Percentiles rank a stretch among this genome's conserved stretches.
These are phyloP conservation scores for Teratosphaeria pseudoeucalypti DNA, from an alignment of 2,329 filamentous ascomycete species.

Conservation along the genomic window DNA sequence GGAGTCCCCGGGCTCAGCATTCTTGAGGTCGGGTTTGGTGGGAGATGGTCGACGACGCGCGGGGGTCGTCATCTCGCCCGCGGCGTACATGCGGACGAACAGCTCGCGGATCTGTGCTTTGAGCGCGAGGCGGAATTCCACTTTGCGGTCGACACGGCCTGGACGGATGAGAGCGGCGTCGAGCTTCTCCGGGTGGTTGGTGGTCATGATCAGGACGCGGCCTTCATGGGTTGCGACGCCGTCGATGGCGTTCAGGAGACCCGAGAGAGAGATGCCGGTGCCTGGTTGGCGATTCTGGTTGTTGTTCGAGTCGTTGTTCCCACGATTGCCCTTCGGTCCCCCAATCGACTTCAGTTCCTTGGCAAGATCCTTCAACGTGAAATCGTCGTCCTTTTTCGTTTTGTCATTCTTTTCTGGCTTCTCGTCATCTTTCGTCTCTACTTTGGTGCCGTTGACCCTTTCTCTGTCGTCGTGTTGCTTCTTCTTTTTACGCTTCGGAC, in stretches of 20 bases:
- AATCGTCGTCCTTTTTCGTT: slow-evolving; percentile 16
- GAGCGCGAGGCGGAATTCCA: slow-evolving; percentile 46
- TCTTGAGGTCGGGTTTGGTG: background rate
- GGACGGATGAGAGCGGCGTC: slow-evolving; percentile 59
- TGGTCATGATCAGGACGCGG: slow-evolving; percentile 71
- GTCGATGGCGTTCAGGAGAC: slow-evolving; percentile 74
- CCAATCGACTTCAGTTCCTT: slow-evolving; percentile 16
- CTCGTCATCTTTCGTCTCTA: slow-evolving; percentile 2
- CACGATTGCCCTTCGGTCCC: slow-evolving; percentile 2
- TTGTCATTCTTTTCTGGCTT: slow-evolving; percentile 1
- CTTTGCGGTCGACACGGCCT: slow-evolving; percentile 58
- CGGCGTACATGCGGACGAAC: slow-evolving; percentile 30
- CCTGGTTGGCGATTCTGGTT: slow-evolving; percentile 4
- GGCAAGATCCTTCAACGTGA: slow-evolving; percentile 20
- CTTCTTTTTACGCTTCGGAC: slow-evolving; percentile 11
- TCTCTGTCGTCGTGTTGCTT: slow-evolving; percentile 1
- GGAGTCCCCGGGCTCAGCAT: background rate
- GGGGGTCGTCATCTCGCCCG: slow-evolving; percentile 8
- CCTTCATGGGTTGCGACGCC: slow-evolving; percentile 72
- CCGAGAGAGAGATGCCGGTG: slow-evolving; percentile 65
- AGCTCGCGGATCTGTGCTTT: slow-evolving; percentile 32
- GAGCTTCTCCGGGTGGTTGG: slow-evolving; percentile 62
- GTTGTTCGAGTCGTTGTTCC: slow-evolving; percentile 8
- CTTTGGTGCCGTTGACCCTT: slow-evolving; percentile 5
- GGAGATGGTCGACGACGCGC: background rate